Evolutionary conservation across 495 filamentous ascomycete genomes (phyloP).

Genomic region (Aspergillus coremiiformis): DNA sequence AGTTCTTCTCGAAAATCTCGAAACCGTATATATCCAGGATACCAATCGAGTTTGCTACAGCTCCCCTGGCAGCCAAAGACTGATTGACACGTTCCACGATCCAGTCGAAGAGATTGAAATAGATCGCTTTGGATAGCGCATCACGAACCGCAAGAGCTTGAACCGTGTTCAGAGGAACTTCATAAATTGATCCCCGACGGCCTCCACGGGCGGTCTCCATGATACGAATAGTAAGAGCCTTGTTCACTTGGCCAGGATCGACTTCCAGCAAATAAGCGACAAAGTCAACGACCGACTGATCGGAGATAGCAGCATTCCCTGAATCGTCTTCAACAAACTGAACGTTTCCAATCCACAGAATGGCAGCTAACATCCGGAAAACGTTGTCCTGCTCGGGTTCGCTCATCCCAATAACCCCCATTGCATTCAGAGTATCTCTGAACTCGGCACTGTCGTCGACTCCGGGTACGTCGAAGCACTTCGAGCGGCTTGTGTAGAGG

Average conservation of each 20-base stretch:
- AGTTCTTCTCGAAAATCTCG: conserved; percentile 98
- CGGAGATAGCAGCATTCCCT: conserved; percentile 76
- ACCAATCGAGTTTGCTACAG: conserved; percentile 77
- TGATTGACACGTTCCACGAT: conserved; percentile 90
- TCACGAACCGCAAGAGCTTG: conserved; percentile 93
- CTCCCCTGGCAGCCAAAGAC: conserved; percentile 72
- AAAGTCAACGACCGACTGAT: conserved; percentile 88
- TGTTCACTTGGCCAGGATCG: conserved; percentile 68
- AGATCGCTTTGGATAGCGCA: conserved; percentile 89
- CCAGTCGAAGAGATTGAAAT: conserved; percentile 98
- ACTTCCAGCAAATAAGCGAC: conserved; percentile 91
- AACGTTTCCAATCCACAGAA: conserved; percentile 94
- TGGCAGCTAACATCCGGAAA: conserved; percentile 89
- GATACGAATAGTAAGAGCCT: conserved; percentile 82
- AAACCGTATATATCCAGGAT: conserved; percentile 99
- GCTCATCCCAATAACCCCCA: conserved; percentile 85
- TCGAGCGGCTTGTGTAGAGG: conserved; percentile 87
- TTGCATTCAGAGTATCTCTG: conserved; percentile 83
- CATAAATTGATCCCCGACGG: conserved; percentile 74
- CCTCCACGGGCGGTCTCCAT: conserved; percentile 83
- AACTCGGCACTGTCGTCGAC: conserved; percentile 92
- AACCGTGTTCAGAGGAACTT: conserved; percentile 81
- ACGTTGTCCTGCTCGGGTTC: conserved; percentile 92
- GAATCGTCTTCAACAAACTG: conserved; percentile 79
- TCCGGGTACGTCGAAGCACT: conserved; percentile 87